phyloP scores from a whole-genome alignment of 1,284 basidiomycete genomes.

The Malassezia caprae region DNA sequence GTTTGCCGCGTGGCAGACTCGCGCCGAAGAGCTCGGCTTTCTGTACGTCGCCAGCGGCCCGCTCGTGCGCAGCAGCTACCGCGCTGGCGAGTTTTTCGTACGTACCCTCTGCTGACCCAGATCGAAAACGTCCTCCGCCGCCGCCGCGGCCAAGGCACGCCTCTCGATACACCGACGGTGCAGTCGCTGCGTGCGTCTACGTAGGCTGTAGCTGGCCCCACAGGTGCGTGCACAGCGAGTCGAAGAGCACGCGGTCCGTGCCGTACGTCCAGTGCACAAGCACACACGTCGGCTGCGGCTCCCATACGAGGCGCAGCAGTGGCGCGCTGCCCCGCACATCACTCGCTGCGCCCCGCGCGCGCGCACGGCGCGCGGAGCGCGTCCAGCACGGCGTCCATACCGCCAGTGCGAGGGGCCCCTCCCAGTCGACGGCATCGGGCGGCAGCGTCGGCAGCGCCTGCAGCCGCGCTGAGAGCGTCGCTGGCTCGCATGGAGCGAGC shows the following conservation, averaged over 20 bases:
- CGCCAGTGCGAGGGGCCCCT: neutral
- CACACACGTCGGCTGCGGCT: neutral
- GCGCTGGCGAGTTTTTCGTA: conserved; percentile 56
- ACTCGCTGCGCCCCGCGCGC: neutral
- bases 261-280: conserved; percentile 15
- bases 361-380: conserved; percentile 14
- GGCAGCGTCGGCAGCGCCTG: neutral
- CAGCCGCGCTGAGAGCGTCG: neutral
- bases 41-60: conserved; percentile 94
- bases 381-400: conserved; percentile 15
- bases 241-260: conserved; percentile 9
- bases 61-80: conserved; percentile 89
- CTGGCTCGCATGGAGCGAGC: neutral
- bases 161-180: conserved; percentile 11
- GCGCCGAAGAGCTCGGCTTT: conserved; percentile 88
- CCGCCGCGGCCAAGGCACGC: conserved; percentile 16
- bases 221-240: conserved; percentile 10
- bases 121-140: conserved; percentile 42
- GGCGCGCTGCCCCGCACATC: neutral
- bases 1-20: conserved; percentile 79
- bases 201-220: neutral
- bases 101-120: conserved; percentile 9
- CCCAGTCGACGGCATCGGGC: conserved; percentile 1
- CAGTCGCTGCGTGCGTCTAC: conserved; percentile 1
- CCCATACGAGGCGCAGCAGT: neutral